phyloP scores from a whole-genome alignment of 345 rosid species.

The Passiflora organensis region DNA sequence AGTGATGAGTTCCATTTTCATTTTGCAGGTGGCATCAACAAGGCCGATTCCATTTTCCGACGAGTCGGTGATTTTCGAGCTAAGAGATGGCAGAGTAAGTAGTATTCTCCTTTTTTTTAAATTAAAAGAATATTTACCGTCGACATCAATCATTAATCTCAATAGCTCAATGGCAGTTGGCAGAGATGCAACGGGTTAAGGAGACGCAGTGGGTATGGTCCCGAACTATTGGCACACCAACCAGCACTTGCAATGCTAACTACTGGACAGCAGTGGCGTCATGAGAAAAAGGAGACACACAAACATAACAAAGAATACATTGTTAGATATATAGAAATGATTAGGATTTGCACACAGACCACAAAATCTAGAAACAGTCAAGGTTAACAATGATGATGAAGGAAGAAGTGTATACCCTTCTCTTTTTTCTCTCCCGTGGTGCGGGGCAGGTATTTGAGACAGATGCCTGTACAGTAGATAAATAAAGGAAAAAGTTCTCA shows the following conservation, averaged over 20 bases:
- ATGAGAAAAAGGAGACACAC: slow-evolving; percentile 15
- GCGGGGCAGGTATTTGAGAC: background rate
- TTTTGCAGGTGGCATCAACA: slow-evolving; percentile 47
- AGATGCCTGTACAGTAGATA: slow-evolving; percentile 17
- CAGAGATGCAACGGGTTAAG: slow-evolving; percentile 40
- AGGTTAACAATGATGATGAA: too few relatives aligned
- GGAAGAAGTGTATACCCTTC: background rate
- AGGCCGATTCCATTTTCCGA: slow-evolving; percentile 60
- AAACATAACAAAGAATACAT: background rate
- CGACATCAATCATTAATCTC: too few relatives aligned
- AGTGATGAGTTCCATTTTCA: slow-evolving; percentile 2
- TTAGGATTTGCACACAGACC: too few relatives aligned
- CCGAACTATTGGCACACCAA: slow-evolving; percentile 51
- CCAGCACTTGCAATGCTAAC: slow-evolving; percentile 38
- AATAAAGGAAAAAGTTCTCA: background rate
- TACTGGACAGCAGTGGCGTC: slow-evolving; percentile 45
- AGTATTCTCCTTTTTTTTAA: background rate
- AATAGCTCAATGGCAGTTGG: too few relatives aligned
- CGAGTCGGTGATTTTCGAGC: slow-evolving; percentile 51
- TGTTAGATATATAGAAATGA: too few relatives aligned
- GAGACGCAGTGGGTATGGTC: slow-evolving; percentile 52
- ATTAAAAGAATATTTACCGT: too few relatives aligned
- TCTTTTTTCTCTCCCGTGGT: background rate
- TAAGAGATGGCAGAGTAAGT: slow-evolving; percentile 69
- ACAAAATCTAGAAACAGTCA: too few relatives aligned